phyloP scores from a whole-genome alignment of 306 rosid species.

The Adenanthera pavonina region DNA sequence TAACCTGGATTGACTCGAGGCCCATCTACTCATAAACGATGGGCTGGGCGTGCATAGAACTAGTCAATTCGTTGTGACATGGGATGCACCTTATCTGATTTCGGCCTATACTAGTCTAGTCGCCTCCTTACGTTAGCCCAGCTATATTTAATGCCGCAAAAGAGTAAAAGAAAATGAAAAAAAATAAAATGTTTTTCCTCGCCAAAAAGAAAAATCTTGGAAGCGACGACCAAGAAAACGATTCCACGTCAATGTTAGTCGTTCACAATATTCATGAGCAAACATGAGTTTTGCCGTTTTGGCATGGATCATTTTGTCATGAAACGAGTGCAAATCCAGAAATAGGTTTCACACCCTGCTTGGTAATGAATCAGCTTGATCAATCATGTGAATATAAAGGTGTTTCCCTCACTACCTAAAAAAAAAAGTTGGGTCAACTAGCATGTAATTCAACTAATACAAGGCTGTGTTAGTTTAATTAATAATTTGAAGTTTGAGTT shows the following conservation, averaged over 20 bases:
- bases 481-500: too few relatives aligned
- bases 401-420: too few relatives aligned
- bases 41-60: neutral
- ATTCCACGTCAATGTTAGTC: conserved; percentile 39
- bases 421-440: too few relatives aligned
- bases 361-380: neutral
- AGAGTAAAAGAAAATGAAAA: neutral
- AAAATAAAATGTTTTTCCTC: too few relatives aligned
- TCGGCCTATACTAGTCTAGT: neutral
- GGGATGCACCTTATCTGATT: neutral
- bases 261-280: conserved; percentile 31
- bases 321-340: neutral
- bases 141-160: neutral
- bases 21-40: neutral
- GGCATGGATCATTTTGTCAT: conserved; percentile 1
- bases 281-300: conserved; percentile 49
- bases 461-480: too few relatives aligned
- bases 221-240: conserved; percentile 33
- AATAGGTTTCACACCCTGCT: neutral
- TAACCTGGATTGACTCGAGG: neutral
- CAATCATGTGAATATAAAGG: neutral
- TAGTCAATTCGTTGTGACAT: neutral
- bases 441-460: too few relatives aligned
- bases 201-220: neutral
- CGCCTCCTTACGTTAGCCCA: neutral